phyloP scores from a whole-genome alignment of 768 basidiomycete genomes.

The Pisolithus orientalis region DNA sequence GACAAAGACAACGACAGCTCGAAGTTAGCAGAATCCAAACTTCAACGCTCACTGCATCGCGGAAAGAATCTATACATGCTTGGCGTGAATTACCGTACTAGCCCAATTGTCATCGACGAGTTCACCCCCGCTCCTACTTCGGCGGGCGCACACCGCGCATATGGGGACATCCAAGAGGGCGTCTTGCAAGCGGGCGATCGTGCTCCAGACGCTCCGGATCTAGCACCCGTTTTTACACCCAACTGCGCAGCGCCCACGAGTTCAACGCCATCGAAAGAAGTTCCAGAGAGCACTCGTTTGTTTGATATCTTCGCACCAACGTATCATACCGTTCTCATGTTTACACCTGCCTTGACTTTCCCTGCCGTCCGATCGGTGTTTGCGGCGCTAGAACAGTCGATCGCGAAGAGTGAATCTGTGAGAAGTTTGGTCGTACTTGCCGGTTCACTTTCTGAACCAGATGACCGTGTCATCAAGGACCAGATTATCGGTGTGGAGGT shows the following conservation, averaged over 20 bases:
- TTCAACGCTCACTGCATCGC: no score
- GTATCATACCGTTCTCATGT: constrained; percentile 38
- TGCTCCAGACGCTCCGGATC: neutral
- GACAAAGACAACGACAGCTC: neutral
- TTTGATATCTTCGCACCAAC: neutral
- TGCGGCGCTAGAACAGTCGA: neutral
- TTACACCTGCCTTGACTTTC: constrained; percentile 15
- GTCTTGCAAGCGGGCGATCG: neutral
- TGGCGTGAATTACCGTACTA: no score
- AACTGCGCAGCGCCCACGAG: no score
- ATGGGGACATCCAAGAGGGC: neutral
- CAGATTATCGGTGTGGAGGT: neutral
- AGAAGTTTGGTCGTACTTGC: neutral
- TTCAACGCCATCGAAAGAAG: no score
- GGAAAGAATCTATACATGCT: no score
- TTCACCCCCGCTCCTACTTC: neutral
- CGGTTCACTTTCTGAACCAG: neutral
- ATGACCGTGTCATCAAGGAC: neutral
- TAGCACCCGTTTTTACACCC: neutral
- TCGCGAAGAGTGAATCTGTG: neutral
- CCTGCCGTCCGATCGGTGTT: neutral
- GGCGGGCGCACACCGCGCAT: neutral
- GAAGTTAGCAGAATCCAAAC: neutral
- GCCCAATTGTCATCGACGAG: no score
- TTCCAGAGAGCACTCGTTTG: neutral